Percentiles rank a stretch among this genome's conserved stretches.
These are phyloP conservation scores for Crithidia bombi DNA, from an alignment of 208 protist species.

Conservation along the genomic window DNA sequence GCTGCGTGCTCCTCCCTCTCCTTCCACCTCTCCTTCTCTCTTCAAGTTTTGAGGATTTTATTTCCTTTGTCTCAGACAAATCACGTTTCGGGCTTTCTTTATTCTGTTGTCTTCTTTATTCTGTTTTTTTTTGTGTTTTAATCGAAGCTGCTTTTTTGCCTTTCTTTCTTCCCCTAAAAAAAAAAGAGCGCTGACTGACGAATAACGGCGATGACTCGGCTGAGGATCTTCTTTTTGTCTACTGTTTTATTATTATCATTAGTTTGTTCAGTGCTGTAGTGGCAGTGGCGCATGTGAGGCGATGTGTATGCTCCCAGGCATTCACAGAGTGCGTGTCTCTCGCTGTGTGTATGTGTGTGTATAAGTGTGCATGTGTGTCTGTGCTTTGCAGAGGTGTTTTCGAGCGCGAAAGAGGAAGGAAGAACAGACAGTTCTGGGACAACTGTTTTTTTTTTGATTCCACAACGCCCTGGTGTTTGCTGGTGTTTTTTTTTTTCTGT, in stretches of 20 bases:
- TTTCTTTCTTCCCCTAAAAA: not conserved
- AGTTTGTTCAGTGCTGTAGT: too few relatives aligned
- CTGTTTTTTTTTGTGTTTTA: not conserved
- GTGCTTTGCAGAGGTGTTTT: not conserved
- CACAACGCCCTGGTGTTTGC: too few relatives aligned
- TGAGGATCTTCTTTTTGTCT: conserved; percentile 14
- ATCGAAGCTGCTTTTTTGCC: not conserved
- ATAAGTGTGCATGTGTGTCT: conserved; percentile 9
- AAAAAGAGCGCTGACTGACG: conserved; percentile 6
- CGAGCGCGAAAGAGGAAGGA: not conserved
- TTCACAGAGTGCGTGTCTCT: too few relatives aligned
- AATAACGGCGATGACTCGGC: not conserved
- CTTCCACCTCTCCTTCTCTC: not conserved
- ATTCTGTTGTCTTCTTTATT: not conserved
- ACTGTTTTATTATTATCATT: not conserved
- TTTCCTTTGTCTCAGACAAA: not conserved
- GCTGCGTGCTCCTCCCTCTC: not conserved
- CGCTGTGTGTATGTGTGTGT: not conserved
- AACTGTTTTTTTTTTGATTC: too few relatives aligned
- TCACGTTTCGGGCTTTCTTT: not conserved
- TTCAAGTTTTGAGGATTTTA: not conserved
- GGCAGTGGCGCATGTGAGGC: too few relatives aligned
- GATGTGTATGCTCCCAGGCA: too few relatives aligned
- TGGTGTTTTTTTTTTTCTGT: conserved; percentile 4
- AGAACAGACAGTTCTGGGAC: not conserved